phyloP scores from a whole-genome alignment of 2,329 filamentous ascomycete genomes.

The Talaromyces sp. region DNA sequence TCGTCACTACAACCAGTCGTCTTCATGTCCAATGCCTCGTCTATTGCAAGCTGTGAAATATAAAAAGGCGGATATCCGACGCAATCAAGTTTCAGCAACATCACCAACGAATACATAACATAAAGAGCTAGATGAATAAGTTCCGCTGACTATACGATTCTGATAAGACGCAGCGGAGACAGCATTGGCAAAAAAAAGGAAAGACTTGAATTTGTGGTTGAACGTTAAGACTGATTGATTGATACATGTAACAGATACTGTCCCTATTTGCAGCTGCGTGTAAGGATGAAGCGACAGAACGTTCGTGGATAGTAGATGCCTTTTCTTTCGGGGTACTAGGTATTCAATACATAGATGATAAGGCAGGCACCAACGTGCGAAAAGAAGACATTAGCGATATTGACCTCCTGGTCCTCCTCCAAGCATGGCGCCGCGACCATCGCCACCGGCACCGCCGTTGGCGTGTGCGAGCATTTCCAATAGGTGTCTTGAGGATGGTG shows the following conservation, averaged over 20 bases:
- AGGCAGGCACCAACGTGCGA: not conserved
- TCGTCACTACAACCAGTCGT: no score
- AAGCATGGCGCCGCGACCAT: slow-evolving; percentile 34
- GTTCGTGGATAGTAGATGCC: not conserved
- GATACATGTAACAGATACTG: not conserved
- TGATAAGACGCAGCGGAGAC: not conserved
- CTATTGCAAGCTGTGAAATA: no score
- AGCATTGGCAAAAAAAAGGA: not conserved
- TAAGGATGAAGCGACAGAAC: not conserved
- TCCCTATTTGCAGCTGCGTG: not conserved
- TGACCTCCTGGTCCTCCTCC: slow-evolving; percentile 27
- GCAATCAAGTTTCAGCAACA: no score
- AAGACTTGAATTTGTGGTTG: not conserved
- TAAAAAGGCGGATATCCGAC: no score
- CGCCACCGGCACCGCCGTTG: slow-evolving; percentile 27
- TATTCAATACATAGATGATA: slow-evolving; percentile 2
- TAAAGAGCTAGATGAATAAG: no score
- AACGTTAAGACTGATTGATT: slow-evolving; percentile 4
- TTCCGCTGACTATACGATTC: not conserved
- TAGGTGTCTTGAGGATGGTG: slow-evolving; percentile 38
- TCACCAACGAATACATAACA: no score
- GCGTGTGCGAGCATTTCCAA: slow-evolving; percentile 45
- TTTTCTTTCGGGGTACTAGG: not conserved
- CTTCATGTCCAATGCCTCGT: no score
- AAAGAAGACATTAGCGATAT: slow-evolving; percentile 27